Evolutionary conservation across 1,139 yeast species (phyloP).

Genomic region (Blastobotrys aristatus): DNA sequence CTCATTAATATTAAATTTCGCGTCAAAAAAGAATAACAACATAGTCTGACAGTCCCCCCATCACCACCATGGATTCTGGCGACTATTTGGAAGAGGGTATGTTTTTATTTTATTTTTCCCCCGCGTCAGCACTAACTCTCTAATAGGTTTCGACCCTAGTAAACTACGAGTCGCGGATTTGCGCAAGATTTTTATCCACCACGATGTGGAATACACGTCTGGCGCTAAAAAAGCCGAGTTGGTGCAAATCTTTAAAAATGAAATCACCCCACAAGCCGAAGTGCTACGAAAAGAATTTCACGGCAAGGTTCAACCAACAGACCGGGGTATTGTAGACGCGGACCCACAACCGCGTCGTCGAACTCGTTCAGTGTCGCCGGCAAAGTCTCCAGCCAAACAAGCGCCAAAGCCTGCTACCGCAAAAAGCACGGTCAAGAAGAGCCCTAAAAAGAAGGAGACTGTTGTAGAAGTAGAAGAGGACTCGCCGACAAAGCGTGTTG

Average conservation of each 20-base stretch:
- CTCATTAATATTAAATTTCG: background rate
- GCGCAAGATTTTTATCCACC: conserved; percentile 53
- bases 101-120: too few species aligned
- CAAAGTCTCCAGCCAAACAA: conserved; percentile 1
- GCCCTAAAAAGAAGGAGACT: conserved; percentile 4
- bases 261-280: conserved; percentile 43
- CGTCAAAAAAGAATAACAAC: background rate
- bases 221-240: conserved; percentile 60
- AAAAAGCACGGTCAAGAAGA: conserved; percentile 11
- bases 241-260: conserved; percentile 46
- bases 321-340: conserved; percentile 34
- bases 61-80: conserved; percentile 16
- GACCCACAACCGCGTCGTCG: conserved; percentile 22
- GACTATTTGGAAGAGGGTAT: conserved; percentile 21
- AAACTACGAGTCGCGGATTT: conserved; percentile 58
- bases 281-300: conserved; percentile 33
- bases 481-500: conserved; percentile 4
- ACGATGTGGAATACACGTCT: conserved; percentile 53
- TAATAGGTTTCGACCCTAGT: conserved; percentile 57
- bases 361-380: conserved; percentile 22
- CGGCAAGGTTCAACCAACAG: conserved; percentile 26
- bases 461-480: conserved; percentile 2
- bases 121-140: background rate
- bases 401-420: conserved; percentile 8
- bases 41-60: too few species aligned